phyloP scores from a whole-genome alignment of 2,329 filamentous ascomycete species.

The Colletotrichum horii region DNA sequence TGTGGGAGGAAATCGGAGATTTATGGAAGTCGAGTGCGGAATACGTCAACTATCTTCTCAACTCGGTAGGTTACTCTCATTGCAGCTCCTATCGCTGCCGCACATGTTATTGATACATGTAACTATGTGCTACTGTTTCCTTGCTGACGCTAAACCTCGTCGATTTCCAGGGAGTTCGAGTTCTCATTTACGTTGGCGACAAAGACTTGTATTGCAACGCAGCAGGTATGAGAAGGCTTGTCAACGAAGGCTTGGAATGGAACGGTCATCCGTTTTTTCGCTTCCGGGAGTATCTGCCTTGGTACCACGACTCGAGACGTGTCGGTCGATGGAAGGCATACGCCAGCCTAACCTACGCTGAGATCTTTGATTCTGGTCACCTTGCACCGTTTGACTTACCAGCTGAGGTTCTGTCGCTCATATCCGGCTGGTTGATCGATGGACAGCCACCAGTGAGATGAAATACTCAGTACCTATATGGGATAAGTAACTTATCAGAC shows the following conservation, averaged over 20 bases:
- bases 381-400: neutral
- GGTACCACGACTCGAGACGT: neutral
- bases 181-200: slow-evolving; percentile 1
- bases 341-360: neutral
- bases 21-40: neutral
- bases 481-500: too few species aligned
- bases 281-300: neutral
- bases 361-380: neutral
- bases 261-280: neutral
- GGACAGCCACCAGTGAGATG: neutral
- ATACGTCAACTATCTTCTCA: neutral
- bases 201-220: slow-evolving; percentile 7
- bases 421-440: neutral
- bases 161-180: neutral
- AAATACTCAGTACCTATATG: neutral
- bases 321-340: neutral
- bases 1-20: neutral
- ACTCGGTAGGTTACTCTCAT: neutral
- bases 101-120: neutral
- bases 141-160: neutral
- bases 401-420: neutral
- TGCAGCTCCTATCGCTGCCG: neutral
- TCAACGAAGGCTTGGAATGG: neutral
- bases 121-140: neutral
- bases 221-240: neutral